A percentile compares a stretch with the other conserved stretches of the same genome.
These are phyloP conservation scores for Uncinocarpus reesii DNA, from an alignment of 2,329 filamentous ascomycete genomes.

Conservation along the genomic window DNA sequence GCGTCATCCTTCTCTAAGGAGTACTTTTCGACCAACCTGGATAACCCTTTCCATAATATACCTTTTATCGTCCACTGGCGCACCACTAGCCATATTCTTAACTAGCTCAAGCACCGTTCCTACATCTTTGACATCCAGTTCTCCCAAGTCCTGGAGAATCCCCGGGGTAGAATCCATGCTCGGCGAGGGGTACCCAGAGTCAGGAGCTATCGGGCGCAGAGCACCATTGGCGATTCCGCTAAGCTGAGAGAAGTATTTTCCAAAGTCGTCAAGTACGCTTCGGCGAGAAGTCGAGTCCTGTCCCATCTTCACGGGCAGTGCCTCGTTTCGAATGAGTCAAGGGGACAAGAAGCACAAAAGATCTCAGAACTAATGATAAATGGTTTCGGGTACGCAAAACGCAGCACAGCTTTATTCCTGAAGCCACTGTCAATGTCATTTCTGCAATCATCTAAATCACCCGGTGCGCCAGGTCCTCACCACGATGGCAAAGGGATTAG, in stretches of 20 bases:
- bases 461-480: too few species aligned
- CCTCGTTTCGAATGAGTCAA: too few species aligned
- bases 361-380: background rate
- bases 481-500: too few species aligned
- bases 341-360: background rate
- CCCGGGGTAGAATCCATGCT: conserved; percentile 29
- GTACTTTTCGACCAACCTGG: conserved; percentile 30
- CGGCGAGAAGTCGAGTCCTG: conserved; percentile 14
- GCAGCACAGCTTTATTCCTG: too few species aligned
- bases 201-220: conserved; percentile 33
- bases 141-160: conserved; percentile 38
- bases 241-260: conserved; percentile 29
- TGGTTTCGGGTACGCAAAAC: too few species aligned
- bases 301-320: too few species aligned
- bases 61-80: conserved; percentile 50
- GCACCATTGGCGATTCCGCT: conserved; percentile 35
- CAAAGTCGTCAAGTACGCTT: conserved; percentile 26
- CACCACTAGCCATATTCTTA: conserved; percentile 38
- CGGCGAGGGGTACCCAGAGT: conserved; percentile 30
- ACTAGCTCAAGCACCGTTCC: conserved; percentile 33
- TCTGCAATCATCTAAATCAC: too few species aligned
- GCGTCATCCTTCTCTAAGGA: conserved; percentile 37
- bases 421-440: too few species aligned
- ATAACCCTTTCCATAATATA: conserved; percentile 53
- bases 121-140: conserved; percentile 40